Evolutionary conservation across 2,329 filamentous ascomycete genomes (phyloP).

Genomic region (Ascomycota sp.): DNA sequence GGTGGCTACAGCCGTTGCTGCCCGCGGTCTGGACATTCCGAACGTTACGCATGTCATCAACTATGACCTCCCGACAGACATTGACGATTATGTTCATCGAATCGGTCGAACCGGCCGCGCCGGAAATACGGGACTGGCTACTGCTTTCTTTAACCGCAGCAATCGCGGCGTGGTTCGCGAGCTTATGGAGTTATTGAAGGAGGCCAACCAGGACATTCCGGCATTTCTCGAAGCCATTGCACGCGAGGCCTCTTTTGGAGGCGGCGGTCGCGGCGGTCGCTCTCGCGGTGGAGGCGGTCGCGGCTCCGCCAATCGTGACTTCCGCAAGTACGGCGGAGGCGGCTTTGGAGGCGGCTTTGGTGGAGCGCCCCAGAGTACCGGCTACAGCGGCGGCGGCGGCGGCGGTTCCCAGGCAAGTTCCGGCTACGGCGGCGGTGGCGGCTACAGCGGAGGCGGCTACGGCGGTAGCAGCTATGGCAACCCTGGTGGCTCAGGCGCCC

Average conservation of each 20-base stretch:
- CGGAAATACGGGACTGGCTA: slow-evolving; percentile 94
- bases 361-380: slow-evolving; percentile 11
- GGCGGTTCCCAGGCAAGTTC: slow-evolving; percentile 14
- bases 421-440: slow-evolving; percentile 18
- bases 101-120: slow-evolving; percentile 99
- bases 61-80: slow-evolving; percentile 97
- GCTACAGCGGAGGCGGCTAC: slow-evolving; percentile 21
- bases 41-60: slow-evolving; percentile 97
- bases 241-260: slow-evolving; percentile 75
- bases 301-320: slow-evolving; percentile 68
- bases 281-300: slow-evolving; percentile 35
- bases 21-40: slow-evolving; percentile 77
- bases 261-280: slow-evolving; percentile 41
- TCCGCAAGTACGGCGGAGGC: slow-evolving; percentile 57
- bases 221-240: slow-evolving; percentile 92
- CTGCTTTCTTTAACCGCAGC: slow-evolving; percentile 98
- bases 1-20: slow-evolving; percentile 90
- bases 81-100: slow-evolving; percentile 96
- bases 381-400: slow-evolving; percentile 24
- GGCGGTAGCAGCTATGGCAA: slow-evolving; percentile 35
- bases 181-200: slow-evolving; percentile 91
- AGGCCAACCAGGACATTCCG: slow-evolving; percentile 94
- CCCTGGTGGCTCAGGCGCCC: slow-evolving; percentile 47
- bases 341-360: slow-evolving; percentile 22
- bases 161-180: slow-evolving; percentile 96